These are phyloP conservation scores for Pelargonium australe DNA, from an alignment of 441 rosid genomes.

Conservation along the genomic window DNA sequence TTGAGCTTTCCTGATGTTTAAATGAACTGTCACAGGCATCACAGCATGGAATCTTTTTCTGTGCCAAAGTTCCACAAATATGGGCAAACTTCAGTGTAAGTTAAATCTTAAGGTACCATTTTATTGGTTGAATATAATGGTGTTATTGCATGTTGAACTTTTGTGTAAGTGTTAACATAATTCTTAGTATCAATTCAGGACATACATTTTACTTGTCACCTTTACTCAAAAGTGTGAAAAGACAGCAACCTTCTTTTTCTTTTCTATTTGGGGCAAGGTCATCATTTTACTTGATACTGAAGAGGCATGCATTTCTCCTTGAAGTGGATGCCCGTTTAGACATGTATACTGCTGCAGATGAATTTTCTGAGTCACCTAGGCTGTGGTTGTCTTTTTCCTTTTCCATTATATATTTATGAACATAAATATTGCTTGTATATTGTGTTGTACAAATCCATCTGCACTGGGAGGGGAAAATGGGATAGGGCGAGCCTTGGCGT, in stretches of 20 bases:
- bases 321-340: no score
- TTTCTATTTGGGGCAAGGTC: no score
- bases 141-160: not conserved
- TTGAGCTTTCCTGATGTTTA: slow-evolving; percentile 9
- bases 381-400: no score
- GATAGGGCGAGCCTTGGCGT: no score
- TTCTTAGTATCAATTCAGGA: not conserved
- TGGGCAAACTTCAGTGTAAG: slow-evolving; percentile 82
- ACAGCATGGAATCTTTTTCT: slow-evolving; percentile 85
- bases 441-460: no score
- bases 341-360: no score
- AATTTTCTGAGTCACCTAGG: no score
- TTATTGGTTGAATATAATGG: slow-evolving; percentile 6
- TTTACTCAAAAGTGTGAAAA: not conserved
- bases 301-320: no score
- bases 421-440: no score
- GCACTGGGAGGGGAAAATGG: no score
- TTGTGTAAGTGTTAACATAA: not conserved
- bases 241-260: not conserved
- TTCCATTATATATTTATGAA: no score
- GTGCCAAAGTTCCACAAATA: slow-evolving; percentile 86
- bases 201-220: not conserved
- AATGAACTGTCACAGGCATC: slow-evolving; percentile 56
- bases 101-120: slow-evolving; percentile 11
- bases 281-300: no score